Base-by-base conservation (phyloP, 2,329 filamentous ascomycete species). In the Diaporthe vaccinii region DNA sequence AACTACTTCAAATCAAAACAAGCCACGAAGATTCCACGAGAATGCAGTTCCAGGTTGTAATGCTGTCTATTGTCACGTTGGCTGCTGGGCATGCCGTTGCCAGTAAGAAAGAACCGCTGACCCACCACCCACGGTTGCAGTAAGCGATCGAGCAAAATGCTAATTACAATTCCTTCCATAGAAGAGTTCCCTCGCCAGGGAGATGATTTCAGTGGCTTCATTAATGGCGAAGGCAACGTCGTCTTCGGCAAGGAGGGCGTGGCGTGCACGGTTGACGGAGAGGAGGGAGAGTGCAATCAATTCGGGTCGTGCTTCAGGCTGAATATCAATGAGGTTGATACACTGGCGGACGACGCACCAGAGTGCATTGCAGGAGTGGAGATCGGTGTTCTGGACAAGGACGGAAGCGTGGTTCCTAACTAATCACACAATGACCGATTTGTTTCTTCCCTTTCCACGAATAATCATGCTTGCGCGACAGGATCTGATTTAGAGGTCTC, bases 221-320 rank as follows among this genome's bases (percentile, higher is more conserved):
- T 65, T 31, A 65, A 65, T 22, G 41, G 39, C 7, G 25, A 65
- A 46, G 59, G 59, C 4, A 65, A 65, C 4, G 59, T 65, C 9
- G 8, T 22, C 17, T 65, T 46, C 17, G 39, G 39, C 3, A 65
- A 65, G 25, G 39, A 65, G 25, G 59, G 59, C 39, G 59, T 65
- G 59, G 41, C 25, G 39, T 65, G 59, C 25, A 46, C 59, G 41
- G 59, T 46, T 2, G 59, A 65, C 17, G 39, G 59, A 17, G 39
- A 65, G 59, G n/a, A 46, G 25, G 59, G 59, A 46, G 59, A 65
- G 9, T 46, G 41, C 15, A 65, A 46, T 12, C 59, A 65, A 15
- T 46, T 65, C 59, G 41, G 41, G 9, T 65, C 59, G 8, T 46
- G 39, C 25, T 46, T 65, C 17, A 65, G 12, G 25, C 59, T 65